These are phyloP conservation scores for Cymbopogon flexuosus DNA, from an alignment of 202 grass and related monocot species.

Conservation along the genomic window DNA sequence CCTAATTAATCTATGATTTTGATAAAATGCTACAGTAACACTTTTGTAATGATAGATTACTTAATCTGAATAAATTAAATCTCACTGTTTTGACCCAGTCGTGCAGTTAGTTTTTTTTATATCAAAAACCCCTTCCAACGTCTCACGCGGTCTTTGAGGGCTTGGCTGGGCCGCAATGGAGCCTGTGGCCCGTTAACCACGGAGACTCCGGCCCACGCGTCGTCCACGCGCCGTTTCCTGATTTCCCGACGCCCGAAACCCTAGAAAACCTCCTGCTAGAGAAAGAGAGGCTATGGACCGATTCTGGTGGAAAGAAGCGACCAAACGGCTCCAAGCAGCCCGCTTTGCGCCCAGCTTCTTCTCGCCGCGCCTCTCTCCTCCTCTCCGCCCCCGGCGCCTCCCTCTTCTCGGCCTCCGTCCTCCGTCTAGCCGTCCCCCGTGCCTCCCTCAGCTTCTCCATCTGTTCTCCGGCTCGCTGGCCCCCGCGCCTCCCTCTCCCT, in stretches of 20 bases:
- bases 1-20: no score
- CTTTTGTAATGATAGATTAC: no score
- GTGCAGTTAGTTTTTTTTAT: no score
- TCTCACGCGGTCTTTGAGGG: no score
- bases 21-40: no score
- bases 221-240: not conserved
- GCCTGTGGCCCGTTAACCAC: not conserved
- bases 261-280: conserved; percentile 9
- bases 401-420: not conserved
- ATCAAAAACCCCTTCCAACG: no score
- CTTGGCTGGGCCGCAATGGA: not conserved
- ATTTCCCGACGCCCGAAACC: conserved; percentile 24
- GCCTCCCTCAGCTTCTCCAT: no score
- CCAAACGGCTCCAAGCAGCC: not conserved
- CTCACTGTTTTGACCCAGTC: no score
- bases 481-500: no score
- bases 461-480: no score
- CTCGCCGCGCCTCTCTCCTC: not conserved
- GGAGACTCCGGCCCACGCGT: not conserved
- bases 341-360: not conserved
- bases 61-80: no score
- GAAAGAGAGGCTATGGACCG: not conserved
- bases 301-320: not conserved
- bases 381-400: not conserved
- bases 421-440: not conserved